Percentiles rank a stretch among this genome's conserved stretches.
Conservation (phyloP, 2,329 filamentous ascomycete species). For the Botryosphaeria dothidea region DNA sequence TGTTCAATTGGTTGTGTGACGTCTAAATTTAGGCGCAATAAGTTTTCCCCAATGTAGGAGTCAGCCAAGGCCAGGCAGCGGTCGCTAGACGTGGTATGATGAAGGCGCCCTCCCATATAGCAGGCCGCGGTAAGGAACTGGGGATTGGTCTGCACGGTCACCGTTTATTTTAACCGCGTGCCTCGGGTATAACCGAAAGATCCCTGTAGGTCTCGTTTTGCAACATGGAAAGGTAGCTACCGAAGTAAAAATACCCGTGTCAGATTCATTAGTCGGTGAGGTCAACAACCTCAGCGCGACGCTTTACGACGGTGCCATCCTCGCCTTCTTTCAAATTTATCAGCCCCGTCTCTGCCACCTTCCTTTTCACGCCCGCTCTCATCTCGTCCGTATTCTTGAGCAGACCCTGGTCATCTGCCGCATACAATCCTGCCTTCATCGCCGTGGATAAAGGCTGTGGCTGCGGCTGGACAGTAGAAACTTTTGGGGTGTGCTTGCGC, state of each 20-base stretch:
- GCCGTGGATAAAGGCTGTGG: no score
- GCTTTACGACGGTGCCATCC: no score
- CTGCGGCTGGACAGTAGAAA: no score
- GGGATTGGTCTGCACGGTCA: neutral
- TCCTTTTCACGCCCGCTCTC: constrained; percentile 41
- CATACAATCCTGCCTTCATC: no score
- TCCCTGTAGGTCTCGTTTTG: no score
- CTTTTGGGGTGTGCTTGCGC: no score
- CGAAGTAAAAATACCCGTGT: no score
- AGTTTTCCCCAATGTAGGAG: neutral
- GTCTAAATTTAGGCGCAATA: neutral
- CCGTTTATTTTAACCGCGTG: neutral
- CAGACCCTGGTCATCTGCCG: no score
- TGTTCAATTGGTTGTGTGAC: neutral
- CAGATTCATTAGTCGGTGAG: no score
- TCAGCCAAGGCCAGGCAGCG: neutral
- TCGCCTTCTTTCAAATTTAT: no score
- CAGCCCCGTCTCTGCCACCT: constrained; percentile 27
- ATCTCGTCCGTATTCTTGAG: constrained; percentile 29
- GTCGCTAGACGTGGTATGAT: neutral
- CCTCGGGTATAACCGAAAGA: neutral
- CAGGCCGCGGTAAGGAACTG: neutral
- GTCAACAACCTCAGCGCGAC: no score
- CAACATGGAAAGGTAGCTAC: no score
- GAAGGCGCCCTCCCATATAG: neutral